Conservation (phyloP, 2,329 filamentous ascomycete genomes). For the Mariannaea elegans region DNA sequence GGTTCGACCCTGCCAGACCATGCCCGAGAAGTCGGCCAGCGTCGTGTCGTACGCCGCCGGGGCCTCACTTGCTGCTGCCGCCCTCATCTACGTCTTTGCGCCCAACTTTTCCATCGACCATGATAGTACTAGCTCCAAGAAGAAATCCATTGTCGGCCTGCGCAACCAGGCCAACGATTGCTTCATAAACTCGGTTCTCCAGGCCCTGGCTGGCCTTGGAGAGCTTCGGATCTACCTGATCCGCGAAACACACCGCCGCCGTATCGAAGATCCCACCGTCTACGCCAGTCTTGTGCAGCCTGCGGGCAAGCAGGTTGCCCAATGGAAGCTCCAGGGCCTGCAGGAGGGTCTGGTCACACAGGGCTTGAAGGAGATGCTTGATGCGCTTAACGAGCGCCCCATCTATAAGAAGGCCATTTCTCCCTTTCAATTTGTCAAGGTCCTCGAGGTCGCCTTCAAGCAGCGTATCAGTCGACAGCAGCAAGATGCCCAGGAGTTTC, state of each 20-base stretch:
- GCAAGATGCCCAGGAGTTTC: conserved; percentile 96
- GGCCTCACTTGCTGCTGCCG: conserved; percentile 92
- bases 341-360: conserved; percentile 85
- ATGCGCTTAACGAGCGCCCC: conserved; percentile 90
- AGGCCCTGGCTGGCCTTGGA: conserved; percentile 88
- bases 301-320: conserved; percentile 55
- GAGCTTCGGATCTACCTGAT: conserved; percentile 93
- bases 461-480: conserved; percentile 94
- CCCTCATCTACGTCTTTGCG: conserved; percentile 95
- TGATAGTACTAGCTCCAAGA: conserved; percentile 73
- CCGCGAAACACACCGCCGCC: conserved; percentile 84
- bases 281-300: conserved; percentile 72
- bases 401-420: conserved; percentile 95
- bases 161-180: conserved; percentile 93
- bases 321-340: conserved; percentile 72
- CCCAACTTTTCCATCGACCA: conserved; percentile 97
- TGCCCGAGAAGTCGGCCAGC: conserved; percentile 50
- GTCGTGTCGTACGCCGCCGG: conserved; percentile 90
- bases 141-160: conserved; percentile 89
- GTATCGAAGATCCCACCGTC: conserved; percentile 79
- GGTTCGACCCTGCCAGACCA: conserved; percentile 34
- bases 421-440: conserved; percentile 82
- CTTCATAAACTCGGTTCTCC: conserved; percentile 96
- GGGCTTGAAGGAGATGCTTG: conserved; percentile 91
- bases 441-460: conserved; percentile 85